Conservation (phyloP, 2,329 filamentous ascomycete species). For the Fusarium euwallaceae region DNA sequence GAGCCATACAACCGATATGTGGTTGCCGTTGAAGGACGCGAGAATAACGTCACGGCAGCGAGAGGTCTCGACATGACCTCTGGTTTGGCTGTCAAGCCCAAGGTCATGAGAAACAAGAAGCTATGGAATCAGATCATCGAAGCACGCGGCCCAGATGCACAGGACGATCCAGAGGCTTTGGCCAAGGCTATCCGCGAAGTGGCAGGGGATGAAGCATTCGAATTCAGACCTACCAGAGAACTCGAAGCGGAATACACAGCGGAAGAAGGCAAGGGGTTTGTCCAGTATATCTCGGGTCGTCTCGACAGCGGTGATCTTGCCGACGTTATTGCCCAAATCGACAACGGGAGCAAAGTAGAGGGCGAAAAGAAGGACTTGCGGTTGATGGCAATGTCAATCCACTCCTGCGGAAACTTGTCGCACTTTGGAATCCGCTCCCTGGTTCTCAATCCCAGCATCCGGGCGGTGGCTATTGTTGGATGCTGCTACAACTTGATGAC, state of each 20-base stretch:
- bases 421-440: conserved; percentile 93
- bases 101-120: conserved; percentile 87
- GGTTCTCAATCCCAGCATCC: conserved; percentile 84
- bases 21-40: conserved; percentile 89
- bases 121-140: conserved; percentile 70
- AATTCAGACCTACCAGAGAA: conserved; percentile 64
- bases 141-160: conserved; percentile 45
- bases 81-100: conserved; percentile 78
- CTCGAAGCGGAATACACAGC: conserved; percentile 65
- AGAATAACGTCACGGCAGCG: conserved; percentile 88
- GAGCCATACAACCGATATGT: conserved; percentile 88
- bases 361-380: conserved; percentile 55
- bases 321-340: conserved; percentile 74
- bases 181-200: conserved; percentile 52
- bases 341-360: conserved; percentile 45
- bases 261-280: conserved; percentile 74
- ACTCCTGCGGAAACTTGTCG: conserved; percentile 97
- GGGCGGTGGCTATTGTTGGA: conserved; percentile 93
- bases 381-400: conserved; percentile 92
- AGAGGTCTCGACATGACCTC: conserved; percentile 87
- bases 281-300: conserved; percentile 82
- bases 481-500: conserved; percentile 99
- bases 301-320: conserved; percentile 80
- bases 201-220: conserved; percentile 51
- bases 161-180: conserved; percentile 57